Percentiles rank a stretch among this genome's conserved stretches.
Conservation (phyloP, 176 grass and related monocot species). For the Avena sativa region DNA sequence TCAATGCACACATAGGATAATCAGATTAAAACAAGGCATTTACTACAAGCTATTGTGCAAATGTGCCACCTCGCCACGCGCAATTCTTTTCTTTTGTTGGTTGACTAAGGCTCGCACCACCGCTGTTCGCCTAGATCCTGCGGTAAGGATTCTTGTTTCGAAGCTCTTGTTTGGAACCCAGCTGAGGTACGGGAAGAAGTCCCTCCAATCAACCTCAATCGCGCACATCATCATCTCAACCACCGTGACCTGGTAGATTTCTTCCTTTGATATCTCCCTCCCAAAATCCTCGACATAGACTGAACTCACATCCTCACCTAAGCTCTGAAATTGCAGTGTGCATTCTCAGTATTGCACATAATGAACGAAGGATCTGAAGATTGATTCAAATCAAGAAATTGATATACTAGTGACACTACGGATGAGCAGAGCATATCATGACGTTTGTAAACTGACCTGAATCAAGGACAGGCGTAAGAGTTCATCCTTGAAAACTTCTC, state of each 20-base stretch:
- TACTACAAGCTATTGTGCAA: not conserved
- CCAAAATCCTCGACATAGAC: constrained; percentile 75
- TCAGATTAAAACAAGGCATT: not conserved
- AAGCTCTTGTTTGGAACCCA: constrained; percentile 86
- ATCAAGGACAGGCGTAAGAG: constrained; percentile 71
- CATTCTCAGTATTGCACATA: not conserved
- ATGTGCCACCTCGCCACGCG: constrained; percentile 59
- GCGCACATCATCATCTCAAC: constrained; percentile 81
- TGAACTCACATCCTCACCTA: constrained; percentile 64
- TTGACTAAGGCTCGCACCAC: constrained; percentile 66
- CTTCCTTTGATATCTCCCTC: constrained; percentile 54
- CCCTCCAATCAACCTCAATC: constrained; percentile 89
- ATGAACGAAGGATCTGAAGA: not conserved
- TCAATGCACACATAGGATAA: not conserved
- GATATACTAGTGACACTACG: not conserved
- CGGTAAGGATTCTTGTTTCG: constrained; percentile 57
- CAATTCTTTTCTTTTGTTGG: constrained; percentile 66
- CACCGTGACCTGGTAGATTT: constrained; percentile 63
- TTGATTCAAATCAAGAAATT: not conserved
- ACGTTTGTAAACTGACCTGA: constrained; percentile 51
- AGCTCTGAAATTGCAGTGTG: constrained; percentile 46
- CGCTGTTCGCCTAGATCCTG: constrained; percentile 44
- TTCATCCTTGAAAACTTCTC: constrained; percentile 70
- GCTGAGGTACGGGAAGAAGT: constrained; percentile 88
- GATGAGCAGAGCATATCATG: not conserved